Conservation (phyloP, 2,329 filamentous ascomycete species). For the Amauroascus niger region DNA sequence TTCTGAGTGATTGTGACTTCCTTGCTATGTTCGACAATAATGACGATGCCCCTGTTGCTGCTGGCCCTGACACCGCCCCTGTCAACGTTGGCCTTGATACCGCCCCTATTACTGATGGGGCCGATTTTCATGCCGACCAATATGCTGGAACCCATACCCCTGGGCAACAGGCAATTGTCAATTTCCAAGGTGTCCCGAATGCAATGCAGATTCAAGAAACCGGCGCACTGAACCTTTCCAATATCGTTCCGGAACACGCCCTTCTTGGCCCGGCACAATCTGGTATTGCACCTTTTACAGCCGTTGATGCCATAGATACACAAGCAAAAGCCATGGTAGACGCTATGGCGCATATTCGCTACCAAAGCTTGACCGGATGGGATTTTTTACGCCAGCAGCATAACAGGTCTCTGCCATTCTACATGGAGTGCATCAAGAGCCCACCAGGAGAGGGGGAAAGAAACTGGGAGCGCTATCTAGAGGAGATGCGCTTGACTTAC, state of each 20-base stretch:
- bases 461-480: slow-evolving; percentile 3
- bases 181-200: background rate
- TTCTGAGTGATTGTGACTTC: slow-evolving; percentile 4
- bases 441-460: background rate
- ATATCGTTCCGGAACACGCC: background rate
- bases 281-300: background rate
- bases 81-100: no score
- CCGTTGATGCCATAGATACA: background rate
- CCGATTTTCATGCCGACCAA: no score
- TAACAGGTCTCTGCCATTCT: background rate
- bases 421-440: background rate
- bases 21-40: background rate
- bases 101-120: no score
- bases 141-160: no score
- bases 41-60: background rate
- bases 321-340: background rate
- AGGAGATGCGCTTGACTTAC: slow-evolving; percentile 5
- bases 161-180: no score
- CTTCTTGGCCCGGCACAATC: background rate
- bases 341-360: slow-evolving; percentile 1
- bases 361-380: background rate
- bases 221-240: background rate
- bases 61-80: no score
- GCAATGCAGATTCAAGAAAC: background rate
- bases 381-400: slow-evolving; percentile 2